These are phyloP conservation scores for Pseudomonodictys pantanalensis DNA, from an alignment of 495 filamentous ascomycete genomes.

Conservation along the genomic window DNA sequence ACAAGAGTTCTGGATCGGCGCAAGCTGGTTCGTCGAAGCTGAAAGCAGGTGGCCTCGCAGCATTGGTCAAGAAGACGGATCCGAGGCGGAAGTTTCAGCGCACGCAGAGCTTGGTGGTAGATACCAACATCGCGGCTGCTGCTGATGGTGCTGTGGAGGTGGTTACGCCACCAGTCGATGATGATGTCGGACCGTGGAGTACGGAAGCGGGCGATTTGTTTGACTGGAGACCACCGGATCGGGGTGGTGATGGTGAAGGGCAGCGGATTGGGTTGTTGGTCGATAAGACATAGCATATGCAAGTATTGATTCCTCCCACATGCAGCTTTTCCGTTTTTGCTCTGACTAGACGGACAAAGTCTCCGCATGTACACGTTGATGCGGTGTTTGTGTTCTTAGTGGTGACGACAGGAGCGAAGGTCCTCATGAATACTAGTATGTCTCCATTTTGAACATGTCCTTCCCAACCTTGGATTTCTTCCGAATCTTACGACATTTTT, in stretches of 20 bases:
- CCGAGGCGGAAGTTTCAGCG: conserved; percentile 20
- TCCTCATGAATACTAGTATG: too few relatives aligned
- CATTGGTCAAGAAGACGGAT: conserved; percentile 23
- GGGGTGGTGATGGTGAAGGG: conserved; percentile 27
- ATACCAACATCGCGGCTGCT: neutral
- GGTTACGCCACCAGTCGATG: conserved; percentile 16
- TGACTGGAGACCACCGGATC: conserved; percentile 47
- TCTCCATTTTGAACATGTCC: too few relatives aligned
- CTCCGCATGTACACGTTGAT: too few relatives aligned
- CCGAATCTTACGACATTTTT: too few relatives aligned
- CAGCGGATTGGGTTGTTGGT: conserved; percentile 17
- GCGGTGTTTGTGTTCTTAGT: too few relatives aligned
- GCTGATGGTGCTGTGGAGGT: conserved; percentile 2
- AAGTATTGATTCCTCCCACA: too few relatives aligned
- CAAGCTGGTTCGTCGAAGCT: neutral
- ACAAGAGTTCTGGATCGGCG: neutral
- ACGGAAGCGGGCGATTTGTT: conserved; percentile 60
- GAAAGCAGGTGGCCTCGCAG: conserved; percentile 16
- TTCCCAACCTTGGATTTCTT: too few relatives aligned
- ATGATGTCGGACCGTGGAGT: conserved; percentile 54
- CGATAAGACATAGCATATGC: too few relatives aligned
- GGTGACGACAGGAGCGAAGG: too few relatives aligned
- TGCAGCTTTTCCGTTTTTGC: too few relatives aligned
- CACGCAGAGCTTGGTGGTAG: conserved; percentile 16
- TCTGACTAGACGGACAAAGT: too few relatives aligned